These are phyloP conservation scores for Didymosphaeria variabile DNA, from an alignment of 2,329 filamentous ascomycete species.

Conservation along the genomic window DNA sequence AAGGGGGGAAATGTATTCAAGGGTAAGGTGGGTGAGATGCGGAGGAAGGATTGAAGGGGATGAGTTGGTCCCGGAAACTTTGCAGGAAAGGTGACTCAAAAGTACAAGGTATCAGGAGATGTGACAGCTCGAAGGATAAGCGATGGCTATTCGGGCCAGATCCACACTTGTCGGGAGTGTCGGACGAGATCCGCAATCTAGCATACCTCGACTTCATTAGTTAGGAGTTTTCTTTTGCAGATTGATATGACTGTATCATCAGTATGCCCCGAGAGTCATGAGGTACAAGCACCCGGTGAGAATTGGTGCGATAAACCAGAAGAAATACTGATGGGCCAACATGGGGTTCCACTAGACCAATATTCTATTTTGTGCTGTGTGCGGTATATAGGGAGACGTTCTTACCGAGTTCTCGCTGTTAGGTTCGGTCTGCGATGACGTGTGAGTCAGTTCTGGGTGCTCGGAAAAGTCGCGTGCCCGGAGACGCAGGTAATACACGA, in stretches of 20 bases:
- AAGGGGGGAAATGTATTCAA: constrained; percentile 25
- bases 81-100: background rate
- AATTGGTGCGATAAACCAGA: too few species aligned
- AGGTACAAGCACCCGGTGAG: too few species aligned
- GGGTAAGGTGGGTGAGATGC: constrained; percentile 22
- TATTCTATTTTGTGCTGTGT: background rate
- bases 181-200: background rate
- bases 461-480: constrained; percentile 9
- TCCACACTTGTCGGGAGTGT: background rate
- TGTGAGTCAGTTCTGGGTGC: constrained; percentile 1
- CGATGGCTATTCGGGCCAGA: background rate
- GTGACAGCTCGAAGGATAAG: background rate
- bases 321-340: too few species aligned
- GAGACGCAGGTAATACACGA: background rate
- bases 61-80: background rate
- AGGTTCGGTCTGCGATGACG: background rate
- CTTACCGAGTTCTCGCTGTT: background rate
- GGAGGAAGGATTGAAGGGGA: background rate
- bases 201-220: background rate
- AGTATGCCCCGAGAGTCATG: background rate
- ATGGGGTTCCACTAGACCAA: too few species aligned
- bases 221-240: background rate
- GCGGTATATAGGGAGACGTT: background rate
- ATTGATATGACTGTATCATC: background rate
- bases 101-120: background rate